These are phyloP conservation scores for Echinochloa phyllopogon DNA, from an alignment of 176 grass and related monocot species.

Conservation along the genomic window DNA sequence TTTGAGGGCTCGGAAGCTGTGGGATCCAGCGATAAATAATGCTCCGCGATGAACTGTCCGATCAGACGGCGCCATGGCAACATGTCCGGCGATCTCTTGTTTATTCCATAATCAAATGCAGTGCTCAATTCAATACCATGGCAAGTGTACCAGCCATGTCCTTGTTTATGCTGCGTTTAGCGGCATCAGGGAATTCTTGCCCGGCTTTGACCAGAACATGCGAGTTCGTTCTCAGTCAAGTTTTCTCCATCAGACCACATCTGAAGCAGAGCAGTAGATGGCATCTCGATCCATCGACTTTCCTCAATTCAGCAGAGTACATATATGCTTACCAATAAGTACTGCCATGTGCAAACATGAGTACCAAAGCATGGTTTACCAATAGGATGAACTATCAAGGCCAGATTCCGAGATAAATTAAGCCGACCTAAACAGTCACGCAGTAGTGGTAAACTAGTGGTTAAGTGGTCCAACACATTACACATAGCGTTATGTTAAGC, in stretches of 20 bases:
- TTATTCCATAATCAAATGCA: slow-evolving; percentile 41
- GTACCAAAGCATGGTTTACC: background rate
- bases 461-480: slow-evolving; percentile 33
- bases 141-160: slow-evolving; percentile 50
- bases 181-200: slow-evolving; percentile 50
- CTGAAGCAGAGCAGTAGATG: background rate
- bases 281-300: slow-evolving; percentile 25
- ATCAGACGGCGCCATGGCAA: slow-evolving; percentile 46
- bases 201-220: slow-evolving; percentile 48
- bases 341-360: slow-evolving; percentile 22
- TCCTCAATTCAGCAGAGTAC: background rate
- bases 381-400: background rate
- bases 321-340: background rate
- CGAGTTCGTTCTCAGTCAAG: background rate
- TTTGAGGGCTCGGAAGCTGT: slow-evolving; percentile 24
- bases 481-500: background rate
- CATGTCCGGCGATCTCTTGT: slow-evolving; percentile 46
- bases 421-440: background rate
- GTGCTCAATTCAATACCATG: slow-evolving; percentile 6
- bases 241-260: slow-evolving; percentile 16
- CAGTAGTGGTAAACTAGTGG: slow-evolving; percentile 11
- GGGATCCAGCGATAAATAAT: slow-evolving; percentile 55
- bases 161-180: slow-evolving; percentile 48
- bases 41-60: slow-evolving; percentile 50
- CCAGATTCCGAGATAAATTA: background rate